These are phyloP conservation scores for Spergularia azorica DNA, from an alignment of 179 eudicot species.

Conservation along the genomic window DNA sequence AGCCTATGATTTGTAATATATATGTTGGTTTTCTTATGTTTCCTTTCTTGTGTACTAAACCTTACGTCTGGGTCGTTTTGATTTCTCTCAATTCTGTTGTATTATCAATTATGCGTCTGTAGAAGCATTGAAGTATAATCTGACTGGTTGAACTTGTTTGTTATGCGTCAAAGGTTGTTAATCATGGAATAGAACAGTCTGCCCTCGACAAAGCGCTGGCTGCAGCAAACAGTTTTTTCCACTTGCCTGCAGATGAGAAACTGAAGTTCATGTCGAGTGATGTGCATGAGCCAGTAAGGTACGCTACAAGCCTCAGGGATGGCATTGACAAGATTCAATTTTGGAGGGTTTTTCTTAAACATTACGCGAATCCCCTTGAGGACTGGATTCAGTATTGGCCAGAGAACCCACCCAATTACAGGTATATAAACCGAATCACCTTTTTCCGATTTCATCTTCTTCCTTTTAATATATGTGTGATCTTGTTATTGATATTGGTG, in stretches of 20 bases:
- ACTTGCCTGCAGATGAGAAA: slow-evolving; percentile 48
- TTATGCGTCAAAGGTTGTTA: slow-evolving; percentile 35
- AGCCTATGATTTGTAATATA: slow-evolving; percentile 12
- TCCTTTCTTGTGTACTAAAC: background rate
- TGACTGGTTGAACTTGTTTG: background rate
- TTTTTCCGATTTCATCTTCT: background rate
- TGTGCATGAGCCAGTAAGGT: slow-evolving; percentile 40
- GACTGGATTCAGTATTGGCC: slow-evolving; percentile 75
- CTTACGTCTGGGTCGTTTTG: no score
- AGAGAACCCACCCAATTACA: slow-evolving; percentile 57
- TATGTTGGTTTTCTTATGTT: background rate
- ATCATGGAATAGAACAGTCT: slow-evolving; percentile 58
- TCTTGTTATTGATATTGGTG: background rate
- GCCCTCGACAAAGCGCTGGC: slow-evolving; percentile 45
- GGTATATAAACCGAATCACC: slow-evolving; percentile 32
- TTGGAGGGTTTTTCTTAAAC: slow-evolving; percentile 74
- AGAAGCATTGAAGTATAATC: no score
- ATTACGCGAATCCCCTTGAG: slow-evolving; percentile 59
- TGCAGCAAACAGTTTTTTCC: slow-evolving; percentile 45
- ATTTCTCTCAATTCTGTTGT: no score
- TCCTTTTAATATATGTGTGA: background rate
- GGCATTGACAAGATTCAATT: slow-evolving; percentile 56
- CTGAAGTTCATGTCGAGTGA: slow-evolving; percentile 50
- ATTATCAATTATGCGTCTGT: no score
- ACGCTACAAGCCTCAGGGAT: slow-evolving; percentile 57